These are phyloP conservation scores for Heliocybe sulcata DNA, from an alignment of 1,284 basidiomycete genomes.

Conservation along the genomic window DNA sequence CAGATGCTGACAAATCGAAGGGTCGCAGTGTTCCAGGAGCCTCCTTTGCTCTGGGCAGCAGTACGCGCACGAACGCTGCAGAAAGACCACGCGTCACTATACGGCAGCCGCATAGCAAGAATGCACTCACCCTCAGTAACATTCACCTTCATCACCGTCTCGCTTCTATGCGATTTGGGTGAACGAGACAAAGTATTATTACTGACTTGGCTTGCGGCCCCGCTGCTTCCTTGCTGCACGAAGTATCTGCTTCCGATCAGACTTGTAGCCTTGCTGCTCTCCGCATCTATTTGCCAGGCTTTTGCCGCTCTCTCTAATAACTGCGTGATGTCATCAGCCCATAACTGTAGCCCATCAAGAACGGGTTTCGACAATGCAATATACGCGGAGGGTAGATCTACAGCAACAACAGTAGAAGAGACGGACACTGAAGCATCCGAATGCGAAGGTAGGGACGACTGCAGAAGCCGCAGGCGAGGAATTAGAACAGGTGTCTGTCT, in stretches of 20 bases:
- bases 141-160: conserved; percentile 44
- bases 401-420: conserved; percentile 34
- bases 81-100: too few relatives aligned
- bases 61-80: conserved; percentile 35
- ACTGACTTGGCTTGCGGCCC: conserved; percentile 17
- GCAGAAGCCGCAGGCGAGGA: neutral
- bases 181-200: conserved; percentile 3
- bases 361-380: conserved; percentile 53
- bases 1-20: conserved; percentile 54
- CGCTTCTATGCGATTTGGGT: conserved; percentile 19
- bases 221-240: conserved; percentile 26
- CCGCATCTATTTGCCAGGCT: conserved; percentile 54
- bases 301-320: conserved; percentile 38
- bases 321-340: conserved; percentile 78
- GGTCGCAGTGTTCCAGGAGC: conserved; percentile 25
- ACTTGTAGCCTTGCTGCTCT: conserved; percentile 22
- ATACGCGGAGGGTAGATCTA: conserved; percentile 63
- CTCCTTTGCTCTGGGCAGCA: conserved; percentile 28
- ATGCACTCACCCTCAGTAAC: conserved; percentile 47
- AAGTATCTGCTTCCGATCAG: conserved; percentile 5
- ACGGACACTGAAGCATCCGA: conserved; percentile 17
- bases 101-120: too few relatives aligned
- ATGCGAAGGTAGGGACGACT: conserved; percentile 2
- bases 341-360: conserved; percentile 76
- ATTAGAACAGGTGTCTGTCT: neutral